Evolutionary conservation across 2,329 filamentous ascomycete genomes (phyloP), one percentile per base, ranked within the genome.

Genomic region (Harringtonia aguacate): DNA sequence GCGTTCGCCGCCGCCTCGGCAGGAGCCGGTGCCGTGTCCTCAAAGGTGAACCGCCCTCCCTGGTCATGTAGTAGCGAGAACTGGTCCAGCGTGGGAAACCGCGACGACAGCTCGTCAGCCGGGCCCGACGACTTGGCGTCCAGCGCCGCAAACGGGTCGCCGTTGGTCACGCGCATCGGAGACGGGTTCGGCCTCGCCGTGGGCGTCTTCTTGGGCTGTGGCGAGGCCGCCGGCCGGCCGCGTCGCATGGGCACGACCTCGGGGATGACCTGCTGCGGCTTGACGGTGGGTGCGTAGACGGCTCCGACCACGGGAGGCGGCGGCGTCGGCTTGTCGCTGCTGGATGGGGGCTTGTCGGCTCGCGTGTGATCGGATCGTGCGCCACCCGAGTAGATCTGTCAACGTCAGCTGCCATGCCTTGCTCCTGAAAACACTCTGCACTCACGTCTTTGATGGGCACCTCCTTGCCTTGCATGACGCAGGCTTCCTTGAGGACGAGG

Each of bases 181-280:
- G 85, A 87, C 8, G 79, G 74, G 53, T 67, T 82, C 43, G 63
- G 57, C 45, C 68, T 67, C 21, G 64, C 35, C 9, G 53, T 46
- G 45, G 55, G 41, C 24, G 48, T 22, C 59, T 21, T 29, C 55
- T 18, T 66, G 64, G 9, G 5, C 20, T 41, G 39, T 12, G 64
- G 60, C 15, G 66, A 56, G 6, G 61, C 61, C 21, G 70, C 64
- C 17, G 88, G 84, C 48, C 87, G 73, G 4, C 92, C 92, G 64
- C 92, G 77, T 48, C 92, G 78, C 92, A 97, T 97, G 1, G 90
- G 92, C 31, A 85, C 81, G 49, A 98, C 87, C 21, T 95, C 87
- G 9, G 92, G 92, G 44, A 97, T 80, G 9, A 73, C 68, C 52
- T 83, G 77, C 43, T 84, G 77, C 52, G 84, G 75, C 45, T 84